Percentiles rank a stretch among this genome's conserved stretches.
phyloP scores from a whole-genome alignment of 176 grass and related monocot genomes.

The Bolboschoenus planiculmis region DNA sequence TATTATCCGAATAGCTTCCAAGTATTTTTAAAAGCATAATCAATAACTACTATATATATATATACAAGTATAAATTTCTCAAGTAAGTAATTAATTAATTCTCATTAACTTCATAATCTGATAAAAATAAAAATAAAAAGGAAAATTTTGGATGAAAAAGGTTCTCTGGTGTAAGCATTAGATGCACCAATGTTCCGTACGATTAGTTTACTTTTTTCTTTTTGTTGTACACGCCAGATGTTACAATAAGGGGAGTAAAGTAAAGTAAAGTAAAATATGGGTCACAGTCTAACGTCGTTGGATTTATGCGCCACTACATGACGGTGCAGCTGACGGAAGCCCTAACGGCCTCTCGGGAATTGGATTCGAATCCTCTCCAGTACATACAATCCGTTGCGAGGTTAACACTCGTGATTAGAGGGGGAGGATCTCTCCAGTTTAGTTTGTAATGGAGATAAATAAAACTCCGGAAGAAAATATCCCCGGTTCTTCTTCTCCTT shows the following conservation, averaged over 20 bases:
- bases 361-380: not conserved
- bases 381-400: not conserved
- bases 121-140: not conserved
- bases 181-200: not conserved
- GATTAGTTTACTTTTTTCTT: not conserved
- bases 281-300: not conserved
- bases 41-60: not conserved
- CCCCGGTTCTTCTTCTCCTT: not conserved
- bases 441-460: not conserved
- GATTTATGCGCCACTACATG: conserved; percentile 16
- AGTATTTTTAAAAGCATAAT: not conserved
- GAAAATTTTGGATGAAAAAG: not conserved
- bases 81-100: no score
- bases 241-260: not conserved
- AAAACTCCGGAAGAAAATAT: not conserved
- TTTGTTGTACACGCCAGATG: not conserved
- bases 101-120: not conserved
- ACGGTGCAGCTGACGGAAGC: conserved; percentile 11
- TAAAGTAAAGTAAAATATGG: not conserved
- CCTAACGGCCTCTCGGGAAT: conserved; percentile 18
- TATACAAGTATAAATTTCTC: not conserved
- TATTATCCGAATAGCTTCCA: not conserved
- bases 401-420: no score
- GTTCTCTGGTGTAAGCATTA: not conserved
- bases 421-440: not conserved